phyloP scores from a whole-genome alignment of 768 basidiomycete genomes.

The Collybia nuda region DNA sequence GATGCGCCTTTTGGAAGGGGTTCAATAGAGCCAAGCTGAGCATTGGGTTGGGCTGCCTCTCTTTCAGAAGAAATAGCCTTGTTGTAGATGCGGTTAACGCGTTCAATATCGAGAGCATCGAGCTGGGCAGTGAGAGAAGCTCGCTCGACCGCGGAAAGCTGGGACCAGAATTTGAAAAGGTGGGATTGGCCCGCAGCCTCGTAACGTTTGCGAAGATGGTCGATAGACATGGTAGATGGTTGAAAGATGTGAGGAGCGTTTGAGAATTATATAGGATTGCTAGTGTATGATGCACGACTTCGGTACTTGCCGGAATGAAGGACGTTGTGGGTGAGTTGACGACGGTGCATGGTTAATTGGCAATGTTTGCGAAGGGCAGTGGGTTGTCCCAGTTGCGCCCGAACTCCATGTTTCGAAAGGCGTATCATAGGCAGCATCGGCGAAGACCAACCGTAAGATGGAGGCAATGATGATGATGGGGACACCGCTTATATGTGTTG shows the following conservation, averaged over 20 bases:
- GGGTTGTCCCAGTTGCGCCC: neutral
- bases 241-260: constrained; percentile 6
- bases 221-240: constrained; percentile 50
- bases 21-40: constrained; percentile 55
- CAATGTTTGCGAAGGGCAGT: neutral
- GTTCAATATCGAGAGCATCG: constrained; percentile 77
- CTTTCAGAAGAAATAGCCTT: constrained; percentile 73
- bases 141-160: constrained; percentile 66
- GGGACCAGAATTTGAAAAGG: constrained; percentile 84
- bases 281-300: constrained; percentile 3
- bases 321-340: neutral
- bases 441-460: too few relatives aligned
- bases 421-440: too few relatives aligned
- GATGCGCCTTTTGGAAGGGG: constrained; percentile 81
- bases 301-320: constrained; percentile 18
- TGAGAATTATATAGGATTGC: constrained; percentile 1
- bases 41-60: constrained; percentile 34
- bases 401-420: neutral
- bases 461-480: too few relatives aligned
- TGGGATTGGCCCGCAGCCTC: constrained; percentile 84
- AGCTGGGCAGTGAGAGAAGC: constrained; percentile 69
- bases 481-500: too few relatives aligned
- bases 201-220: constrained; percentile 62
- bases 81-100: constrained; percentile 86
- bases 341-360: too few relatives aligned